Base-by-base conservation (phyloP, 257 asterid species). In the Verbascum thapsus region DNA sequence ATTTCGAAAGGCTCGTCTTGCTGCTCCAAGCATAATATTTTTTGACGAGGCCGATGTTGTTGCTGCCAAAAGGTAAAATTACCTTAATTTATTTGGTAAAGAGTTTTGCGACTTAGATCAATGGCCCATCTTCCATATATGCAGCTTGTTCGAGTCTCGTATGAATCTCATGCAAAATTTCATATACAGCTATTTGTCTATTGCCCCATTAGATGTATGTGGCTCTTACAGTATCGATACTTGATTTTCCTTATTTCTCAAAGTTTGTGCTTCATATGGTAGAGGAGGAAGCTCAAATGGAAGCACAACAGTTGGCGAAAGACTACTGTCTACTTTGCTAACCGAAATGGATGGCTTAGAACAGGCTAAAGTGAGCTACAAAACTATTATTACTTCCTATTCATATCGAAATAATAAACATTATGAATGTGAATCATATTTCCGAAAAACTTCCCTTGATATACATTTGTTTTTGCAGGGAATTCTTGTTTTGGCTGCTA, bases 301-400 rank as follows among this genome's bases (percentile, higher is more conserved):
- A 55, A 92, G 96, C 79, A 48, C 88, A 16, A 65, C 77, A n/a
- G 96, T 83, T 38, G 96, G 95, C 35, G 99, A 92, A 81, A 81
- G 94, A 61, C 95, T 92, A 63, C 72, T 92, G 50, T 83, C 99
- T 35, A 92, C 99, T 37, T 74, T 92, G 74, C 85, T 92, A 42
- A 92, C 99, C 0, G 99, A 92, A 81, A 92, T 92, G 97, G 99
- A 92, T 72, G 99, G 99, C 61, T 68, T 92, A 71, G 97, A 89
- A 77, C 91, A 92, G 85, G 82, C 91, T 69, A 88, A 87, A 65
- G 99, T 92, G 68, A 76, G 80, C 67, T 55, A 40, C 42, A 10
- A 49, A 30, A 38, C 26, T 41, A 19, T 48, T 41, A 19, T 48
- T 15, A 43, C 13, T 66, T 34, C 12, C 16, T 42, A 1, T 52